Evolutionary conservation across 164 flowering plant genomes (phyloP), one percentile per base, ranked within the genome.

Genomic region (Aristolochia contorta): DNA sequence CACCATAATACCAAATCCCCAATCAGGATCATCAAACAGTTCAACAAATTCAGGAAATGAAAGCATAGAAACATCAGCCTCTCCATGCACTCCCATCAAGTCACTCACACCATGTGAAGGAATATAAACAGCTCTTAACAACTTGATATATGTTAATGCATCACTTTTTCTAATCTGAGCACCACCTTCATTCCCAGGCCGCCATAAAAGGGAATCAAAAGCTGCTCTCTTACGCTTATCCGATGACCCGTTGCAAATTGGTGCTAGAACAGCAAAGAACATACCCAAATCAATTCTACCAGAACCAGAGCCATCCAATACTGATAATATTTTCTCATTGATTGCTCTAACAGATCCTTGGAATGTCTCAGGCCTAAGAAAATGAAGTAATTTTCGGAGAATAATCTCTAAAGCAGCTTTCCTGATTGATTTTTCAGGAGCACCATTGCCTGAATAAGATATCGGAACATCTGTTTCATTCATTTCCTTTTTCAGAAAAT

Each of bases 331-430:
- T 57, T 80, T 84, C 85, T 85, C 91, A 54, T 93, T 93, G 75
- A 94, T 82, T 45, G 91, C 92, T 78, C 82, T 90, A n/a, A 94
- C 84, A 10, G 96, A 80, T 51, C 91, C 99, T 65, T 85, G 92
- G 62, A 93, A 93, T 19, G 92, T 86, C 70, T 94, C 99, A 4
- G 99, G 86, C 71, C 88, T 91, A 67, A 91, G 67, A 65, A 80
- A 88, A 59, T 65, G 67, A 43, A 94, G 88, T 41, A 94, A 73
- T 63, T 73, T 81, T 27, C 81, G 83, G 14, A 94, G 84, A 65
- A 85, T 74, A 54, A 62, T 82, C 74, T 94, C 99, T 68, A 94
- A 69, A 16, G 79, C 77, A 37, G 97, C 85, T 75, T 91, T 94
- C 46, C 97, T 84, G 18, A 94, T 83, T 25, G 97, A 82, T 67